Evolutionary conservation across 805 yeast genomes (phyloP).

Genomic region (Komagataella populi): DNA sequence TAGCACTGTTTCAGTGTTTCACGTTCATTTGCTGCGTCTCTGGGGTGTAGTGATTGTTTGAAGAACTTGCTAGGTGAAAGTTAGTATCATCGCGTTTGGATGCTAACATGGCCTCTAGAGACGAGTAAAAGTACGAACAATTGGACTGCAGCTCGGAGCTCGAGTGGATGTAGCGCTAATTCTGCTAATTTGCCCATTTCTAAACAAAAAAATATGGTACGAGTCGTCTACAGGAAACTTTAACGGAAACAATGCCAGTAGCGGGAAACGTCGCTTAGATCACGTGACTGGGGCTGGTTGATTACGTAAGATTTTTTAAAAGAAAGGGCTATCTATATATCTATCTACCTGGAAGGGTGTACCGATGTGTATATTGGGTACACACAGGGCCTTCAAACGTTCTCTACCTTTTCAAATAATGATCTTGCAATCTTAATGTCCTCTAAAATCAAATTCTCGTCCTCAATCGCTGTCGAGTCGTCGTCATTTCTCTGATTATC

Average conservation of each 20-base stretch:
- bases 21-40: constrained; percentile 24
- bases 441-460: constrained; percentile 19
- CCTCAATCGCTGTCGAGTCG: constrained; percentile 11
- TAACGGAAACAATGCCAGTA: background rate
- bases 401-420: constrained; percentile 17
- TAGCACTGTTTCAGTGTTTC: constrained; percentile 50
- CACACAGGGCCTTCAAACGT: background rate
- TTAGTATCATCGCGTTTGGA: background rate
- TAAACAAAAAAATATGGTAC: background rate
- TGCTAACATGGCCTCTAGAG: background rate
- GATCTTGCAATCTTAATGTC: constrained; percentile 20
- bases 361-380: background rate
- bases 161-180: constrained; percentile 56
- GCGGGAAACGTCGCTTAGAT: background rate
- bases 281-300: background rate
- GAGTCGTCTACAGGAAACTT: background rate
- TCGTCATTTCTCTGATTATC: constrained; percentile 12
- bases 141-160: constrained; percentile 55
- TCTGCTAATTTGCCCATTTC: constrained; percentile 51
- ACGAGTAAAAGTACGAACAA: constrained; percentile 20
- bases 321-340: background rate
- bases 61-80: constrained; percentile 23
- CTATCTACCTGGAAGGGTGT: background rate
- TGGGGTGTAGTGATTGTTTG: constrained; percentile 39
- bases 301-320: background rate